Percentiles rank a stretch among this genome's conserved stretches.
These are phyloP conservation scores for Misopates orontium DNA, from an alignment of 257 asterid genomes.

Conservation along the genomic window DNA sequence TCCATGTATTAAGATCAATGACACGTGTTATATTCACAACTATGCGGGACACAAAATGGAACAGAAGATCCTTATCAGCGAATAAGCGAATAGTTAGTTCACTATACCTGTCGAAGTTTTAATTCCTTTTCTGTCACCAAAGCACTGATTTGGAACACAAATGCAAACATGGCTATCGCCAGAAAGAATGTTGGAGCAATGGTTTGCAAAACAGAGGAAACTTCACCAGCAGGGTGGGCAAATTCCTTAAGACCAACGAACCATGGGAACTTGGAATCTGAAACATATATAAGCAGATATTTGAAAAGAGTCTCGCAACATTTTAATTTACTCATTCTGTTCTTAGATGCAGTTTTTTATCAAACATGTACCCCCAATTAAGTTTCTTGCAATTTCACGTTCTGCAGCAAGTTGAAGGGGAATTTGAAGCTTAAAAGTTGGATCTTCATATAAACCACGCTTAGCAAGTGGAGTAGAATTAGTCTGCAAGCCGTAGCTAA, in stretches of 20 bases:
- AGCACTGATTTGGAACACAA: constrained; percentile 82
- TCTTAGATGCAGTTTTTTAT: too few relatives aligned
- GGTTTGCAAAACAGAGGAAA: constrained; percentile 56
- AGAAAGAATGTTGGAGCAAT: constrained; percentile 91
- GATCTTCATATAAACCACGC: constrained; percentile 79
- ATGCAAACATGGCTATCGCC: constrained; percentile 91
- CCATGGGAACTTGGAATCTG: constrained; percentile 82
- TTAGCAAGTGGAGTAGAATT: constrained; percentile 68
- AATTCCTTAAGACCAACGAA: constrained; percentile 69
- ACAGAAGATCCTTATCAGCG: too few relatives aligned
- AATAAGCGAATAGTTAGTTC: too few relatives aligned
- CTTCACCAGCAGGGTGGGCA: constrained; percentile 70
- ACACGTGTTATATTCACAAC: too few relatives aligned
- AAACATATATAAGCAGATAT: background rate
- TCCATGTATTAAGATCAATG: too few relatives aligned
- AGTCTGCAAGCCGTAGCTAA: constrained; percentile 91
- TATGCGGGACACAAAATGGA: too few relatives aligned
- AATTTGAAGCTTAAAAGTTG: constrained; percentile 78
- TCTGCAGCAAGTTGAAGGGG: constrained; percentile 99
- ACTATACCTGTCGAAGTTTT: constrained; percentile 81
- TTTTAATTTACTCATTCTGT: too few relatives aligned
- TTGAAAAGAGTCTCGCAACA: too few relatives aligned
- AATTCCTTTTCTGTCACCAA: constrained; percentile 84
- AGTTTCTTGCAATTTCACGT: constrained; percentile 81
- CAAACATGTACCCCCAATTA: constrained; percentile 59